phyloP scores from a whole-genome alignment of 148 eudicot species.

The Fallopia convolvulus region DNA sequence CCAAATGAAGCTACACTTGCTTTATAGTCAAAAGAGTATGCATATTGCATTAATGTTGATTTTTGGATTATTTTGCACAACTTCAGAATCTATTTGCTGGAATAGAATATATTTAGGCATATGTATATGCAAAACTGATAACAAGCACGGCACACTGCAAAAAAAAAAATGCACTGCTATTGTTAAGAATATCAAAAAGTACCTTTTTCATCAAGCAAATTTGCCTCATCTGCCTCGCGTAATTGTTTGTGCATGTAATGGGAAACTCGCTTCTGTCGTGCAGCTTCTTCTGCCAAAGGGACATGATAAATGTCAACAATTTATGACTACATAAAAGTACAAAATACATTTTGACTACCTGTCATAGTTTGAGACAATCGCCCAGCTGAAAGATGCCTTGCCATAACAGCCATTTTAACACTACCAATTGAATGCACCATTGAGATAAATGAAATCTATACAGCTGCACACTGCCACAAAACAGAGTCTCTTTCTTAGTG shows the following conservation, averaged over 20 bases:
- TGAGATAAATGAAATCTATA: constrained; percentile 5
- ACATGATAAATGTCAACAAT: not conserved
- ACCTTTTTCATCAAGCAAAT: constrained; percentile 80
- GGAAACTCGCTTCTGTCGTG: constrained; percentile 42
- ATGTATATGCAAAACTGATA: not conserved
- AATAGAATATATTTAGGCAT: not conserved
- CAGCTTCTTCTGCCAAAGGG: constrained; percentile 39
- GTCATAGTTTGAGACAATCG: constrained; percentile 32
- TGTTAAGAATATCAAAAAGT: not conserved
- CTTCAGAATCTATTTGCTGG: constrained; percentile 5
- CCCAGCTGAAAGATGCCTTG: constrained; percentile 46
- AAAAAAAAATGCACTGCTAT: not conserved
- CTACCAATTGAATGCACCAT: constrained; percentile 53
- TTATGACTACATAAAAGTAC: not conserved
- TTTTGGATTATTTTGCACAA: not conserved
- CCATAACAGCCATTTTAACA: constrained; percentile 58
- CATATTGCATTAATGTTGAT: not conserved
- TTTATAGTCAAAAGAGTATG: not conserved
- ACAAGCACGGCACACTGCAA: not conserved
- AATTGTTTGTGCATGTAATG: constrained; percentile 45
- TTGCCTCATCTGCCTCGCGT: constrained; percentile 67
- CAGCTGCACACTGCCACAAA: constrained; percentile 12
- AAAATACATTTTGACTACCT: constrained; percentile 24
- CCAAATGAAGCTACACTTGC: not conserved
- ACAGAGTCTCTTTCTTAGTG: not conserved